Conservation (phyloP, 371 early-diverging fungal species). For the Mycotypha africana region DNA sequence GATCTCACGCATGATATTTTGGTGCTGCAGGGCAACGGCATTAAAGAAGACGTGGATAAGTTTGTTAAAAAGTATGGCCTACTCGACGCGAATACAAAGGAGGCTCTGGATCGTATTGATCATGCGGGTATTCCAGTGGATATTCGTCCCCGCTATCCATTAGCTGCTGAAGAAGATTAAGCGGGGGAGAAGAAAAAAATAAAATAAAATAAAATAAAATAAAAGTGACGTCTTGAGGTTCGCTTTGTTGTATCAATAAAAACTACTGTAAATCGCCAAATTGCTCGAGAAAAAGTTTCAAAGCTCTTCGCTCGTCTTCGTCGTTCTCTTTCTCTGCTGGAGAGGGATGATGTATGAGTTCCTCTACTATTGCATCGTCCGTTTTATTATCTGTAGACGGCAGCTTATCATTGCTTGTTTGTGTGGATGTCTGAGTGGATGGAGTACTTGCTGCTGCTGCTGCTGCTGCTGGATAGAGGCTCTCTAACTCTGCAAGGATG, state of each 20-base stretch:
- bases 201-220: no score
- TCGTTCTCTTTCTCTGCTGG: not conserved
- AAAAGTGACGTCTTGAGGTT: no score
- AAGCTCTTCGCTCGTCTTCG: constrained; percentile 7
- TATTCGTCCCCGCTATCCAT: constrained; percentile 44
- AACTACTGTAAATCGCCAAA: constrained; percentile 10
- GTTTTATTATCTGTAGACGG: no score
- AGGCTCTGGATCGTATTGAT: constrained; percentile 54
- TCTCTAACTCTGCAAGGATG: no score
- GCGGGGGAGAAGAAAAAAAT: no score
- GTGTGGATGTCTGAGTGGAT: no score
- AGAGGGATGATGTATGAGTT: no score
- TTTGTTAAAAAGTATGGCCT: constrained; percentile 62
- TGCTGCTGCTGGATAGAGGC: no score
- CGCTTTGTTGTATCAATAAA: no score
- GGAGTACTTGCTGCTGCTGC: no score
- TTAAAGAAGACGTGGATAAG: constrained; percentile 56
- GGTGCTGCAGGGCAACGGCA: constrained; percentile 76
- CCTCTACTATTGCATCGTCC: no score
- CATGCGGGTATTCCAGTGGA: constrained; percentile 45
- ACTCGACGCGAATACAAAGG: constrained; percentile 41
- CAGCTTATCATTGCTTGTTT: no score
- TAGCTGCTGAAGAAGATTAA: constrained; percentile 21
- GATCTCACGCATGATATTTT: constrained; percentile 66
- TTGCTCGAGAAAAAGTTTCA: constrained; percentile 12